These are phyloP conservation scores for Talaromyces marneffei DNA, from an alignment of 2,329 filamentous ascomycete genomes.

Conservation along the genomic window DNA sequence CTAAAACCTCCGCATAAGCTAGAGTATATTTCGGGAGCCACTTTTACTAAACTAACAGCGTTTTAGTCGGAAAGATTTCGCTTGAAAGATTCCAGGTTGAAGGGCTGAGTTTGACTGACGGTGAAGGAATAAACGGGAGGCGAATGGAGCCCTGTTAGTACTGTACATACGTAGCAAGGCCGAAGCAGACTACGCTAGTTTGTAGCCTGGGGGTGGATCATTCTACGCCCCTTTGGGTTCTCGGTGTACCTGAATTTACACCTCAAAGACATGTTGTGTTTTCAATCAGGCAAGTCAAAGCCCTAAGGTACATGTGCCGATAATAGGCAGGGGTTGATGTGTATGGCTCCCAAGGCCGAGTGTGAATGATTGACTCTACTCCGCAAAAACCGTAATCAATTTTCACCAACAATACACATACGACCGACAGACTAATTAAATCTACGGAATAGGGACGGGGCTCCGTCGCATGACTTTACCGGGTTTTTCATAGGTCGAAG, in stretches of 20 bases:
- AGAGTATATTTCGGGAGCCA: neutral
- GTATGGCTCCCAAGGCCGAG: neutral
- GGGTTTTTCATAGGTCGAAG: neutral
- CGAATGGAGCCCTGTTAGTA: neutral
- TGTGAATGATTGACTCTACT: neutral
- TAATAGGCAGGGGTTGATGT: neutral
- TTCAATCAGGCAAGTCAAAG: neutral
- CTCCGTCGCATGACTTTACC: neutral
- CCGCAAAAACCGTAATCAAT: conserved; percentile 1
- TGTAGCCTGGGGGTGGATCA: conserved; percentile 4
- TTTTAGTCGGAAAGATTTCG: neutral
- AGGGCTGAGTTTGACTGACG: neutral
- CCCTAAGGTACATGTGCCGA: neutral
- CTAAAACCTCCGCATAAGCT: neutral
- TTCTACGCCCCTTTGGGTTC: conserved; percentile 6
- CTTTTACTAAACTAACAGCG: neutral
- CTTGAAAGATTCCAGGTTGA: neutral
- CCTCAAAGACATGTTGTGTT: neutral
- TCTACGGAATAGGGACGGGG: neutral
- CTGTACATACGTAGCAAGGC: neutral
- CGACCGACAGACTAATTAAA: neutral
- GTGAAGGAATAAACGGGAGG: neutral
- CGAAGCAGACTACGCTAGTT: neutral
- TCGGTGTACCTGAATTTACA: conserved; percentile 2
- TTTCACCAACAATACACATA: neutral